Conservation (phyloP, 106 monocot genomes). For the Acanthochlamys bracteata region DNA sequence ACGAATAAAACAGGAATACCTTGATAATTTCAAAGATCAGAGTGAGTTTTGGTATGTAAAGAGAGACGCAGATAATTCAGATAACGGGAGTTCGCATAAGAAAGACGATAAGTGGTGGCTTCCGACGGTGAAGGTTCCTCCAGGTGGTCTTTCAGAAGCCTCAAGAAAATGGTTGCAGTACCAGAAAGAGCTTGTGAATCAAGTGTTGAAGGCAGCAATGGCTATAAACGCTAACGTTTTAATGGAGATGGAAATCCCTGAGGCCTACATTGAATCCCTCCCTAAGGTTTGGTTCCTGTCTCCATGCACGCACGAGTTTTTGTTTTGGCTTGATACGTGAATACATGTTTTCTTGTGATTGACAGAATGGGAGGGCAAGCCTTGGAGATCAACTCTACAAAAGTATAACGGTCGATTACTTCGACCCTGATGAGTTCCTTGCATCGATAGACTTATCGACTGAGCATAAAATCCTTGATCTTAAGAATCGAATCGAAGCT, state of each 20-base stretch:
- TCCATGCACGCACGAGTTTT: too few species aligned
- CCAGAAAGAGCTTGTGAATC: constrained; percentile 50
- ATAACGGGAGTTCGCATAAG: constrained; percentile 24
- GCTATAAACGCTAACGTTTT: constrained; percentile 60
- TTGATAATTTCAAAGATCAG: constrained; percentile 64
- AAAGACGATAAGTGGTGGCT: constrained; percentile 65
- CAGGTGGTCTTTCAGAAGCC: constrained; percentile 38
- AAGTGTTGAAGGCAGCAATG: constrained; percentile 59
- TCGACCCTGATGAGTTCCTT: constrained; percentile 60
- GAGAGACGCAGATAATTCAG: constrained; percentile 27
- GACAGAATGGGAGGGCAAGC: constrained; percentile 51
- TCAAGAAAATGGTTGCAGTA: constrained; percentile 33
- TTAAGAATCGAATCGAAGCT: constrained; percentile 82
- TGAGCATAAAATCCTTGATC: constrained; percentile 71
- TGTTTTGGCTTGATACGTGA: too few species aligned
- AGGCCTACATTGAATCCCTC: constrained; percentile 39
- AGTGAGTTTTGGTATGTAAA: constrained; percentile 65
- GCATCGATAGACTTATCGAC: constrained; percentile 53
- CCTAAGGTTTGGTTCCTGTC: background rate
- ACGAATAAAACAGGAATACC: background rate
- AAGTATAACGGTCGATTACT: constrained; percentile 48
- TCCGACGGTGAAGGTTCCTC: constrained; percentile 41
- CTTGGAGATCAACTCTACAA: constrained; percentile 56
- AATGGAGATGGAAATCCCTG: constrained; percentile 50
- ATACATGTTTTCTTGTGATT: too few species aligned